These are phyloP conservation scores for Coemansia sp. DNA, from an alignment of 192 early-diverging fungal genomes.

Conservation along the genomic window DNA sequence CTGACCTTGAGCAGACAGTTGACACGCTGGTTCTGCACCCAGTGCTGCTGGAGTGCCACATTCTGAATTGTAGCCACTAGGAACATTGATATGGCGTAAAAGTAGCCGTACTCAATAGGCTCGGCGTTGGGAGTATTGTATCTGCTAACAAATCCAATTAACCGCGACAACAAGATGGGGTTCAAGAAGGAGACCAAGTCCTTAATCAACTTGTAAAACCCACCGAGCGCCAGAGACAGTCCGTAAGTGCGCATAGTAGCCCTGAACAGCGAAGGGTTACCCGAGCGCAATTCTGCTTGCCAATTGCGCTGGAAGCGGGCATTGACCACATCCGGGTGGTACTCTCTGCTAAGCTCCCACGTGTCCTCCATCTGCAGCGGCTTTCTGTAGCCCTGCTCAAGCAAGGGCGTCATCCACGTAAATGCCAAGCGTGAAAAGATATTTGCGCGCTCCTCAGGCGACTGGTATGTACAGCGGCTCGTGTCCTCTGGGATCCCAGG, in stretches of 20 bases:
- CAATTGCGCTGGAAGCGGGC: constrained; percentile 74
- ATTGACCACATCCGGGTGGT: constrained; percentile 69
- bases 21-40: constrained; percentile 80
- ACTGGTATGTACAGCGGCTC: constrained; percentile 9
- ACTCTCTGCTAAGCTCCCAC: constrained; percentile 68
- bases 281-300: constrained; percentile 68
- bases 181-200: constrained; percentile 86
- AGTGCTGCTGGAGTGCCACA: constrained; percentile 89
- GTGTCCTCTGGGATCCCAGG: not conserved
- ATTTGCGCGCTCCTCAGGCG: constrained; percentile 81
- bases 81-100: constrained; percentile 86
- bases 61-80: constrained; percentile 79
- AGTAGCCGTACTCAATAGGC: constrained; percentile 76
- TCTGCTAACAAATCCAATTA: constrained; percentile 71
- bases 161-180: constrained; percentile 75
- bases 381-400: constrained; percentile 77
- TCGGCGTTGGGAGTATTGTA: constrained; percentile 61
- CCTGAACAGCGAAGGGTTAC: constrained; percentile 69
- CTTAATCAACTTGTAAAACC: constrained; percentile 78
- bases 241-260: constrained; percentile 74
- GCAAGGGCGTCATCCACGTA: constrained; percentile 88
- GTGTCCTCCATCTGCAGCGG: constrained; percentile 80
- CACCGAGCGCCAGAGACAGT: constrained; percentile 70
- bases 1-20: constrained; percentile 82
- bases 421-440: constrained; percentile 85